A percentile compares a stretch with the other conserved stretches of the same genome.
Evolutionary conservation across 768 basidiomycete genomes (phyloP).

Genomic region (Lentinula lateritia): DNA sequence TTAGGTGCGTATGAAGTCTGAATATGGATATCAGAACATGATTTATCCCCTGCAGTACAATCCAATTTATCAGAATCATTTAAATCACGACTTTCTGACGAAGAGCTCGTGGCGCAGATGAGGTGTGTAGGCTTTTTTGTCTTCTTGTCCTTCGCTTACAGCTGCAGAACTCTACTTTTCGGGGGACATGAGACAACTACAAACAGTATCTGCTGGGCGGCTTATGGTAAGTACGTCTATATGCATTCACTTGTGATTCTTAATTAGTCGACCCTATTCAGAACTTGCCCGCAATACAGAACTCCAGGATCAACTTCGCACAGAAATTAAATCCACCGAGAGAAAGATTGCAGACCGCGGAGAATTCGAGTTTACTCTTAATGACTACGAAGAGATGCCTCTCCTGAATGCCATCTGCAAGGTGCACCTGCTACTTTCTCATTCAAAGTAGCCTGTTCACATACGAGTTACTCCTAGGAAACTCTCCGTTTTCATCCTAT

Average conservation of each 20-base stretch:
- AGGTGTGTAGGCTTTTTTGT: conserved; percentile 3
- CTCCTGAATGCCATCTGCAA: conserved; percentile 40
- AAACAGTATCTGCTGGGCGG: not conserved
- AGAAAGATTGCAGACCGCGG: not conserved
- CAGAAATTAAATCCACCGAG: not conserved
- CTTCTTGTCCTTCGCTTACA: not conserved
- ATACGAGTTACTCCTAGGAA: conserved; percentile 26
- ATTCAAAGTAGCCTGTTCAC: not conserved
- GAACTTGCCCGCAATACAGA: not conserved
- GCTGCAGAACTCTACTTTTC: not conserved
- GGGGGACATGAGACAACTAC: not conserved
- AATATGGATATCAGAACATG: too few relatives aligned
- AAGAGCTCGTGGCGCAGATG: conserved; percentile 23
- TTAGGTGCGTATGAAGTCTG: conserved; percentile 18
- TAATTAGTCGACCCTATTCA: not conserved
- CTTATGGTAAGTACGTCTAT: not conserved
- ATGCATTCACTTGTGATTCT: not conserved
- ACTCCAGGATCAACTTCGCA: not conserved
- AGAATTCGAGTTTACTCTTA: conserved; percentile 28
- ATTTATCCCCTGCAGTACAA: conserved; percentile 5
- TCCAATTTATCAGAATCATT: conserved; percentile 12
- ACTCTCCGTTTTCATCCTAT: conserved; percentile 38
- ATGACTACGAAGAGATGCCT: conserved; percentile 49
- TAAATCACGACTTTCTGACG: conserved; percentile 12
- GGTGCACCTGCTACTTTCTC: conserved; percentile 16